phyloP scores from a whole-genome alignment of 495 filamentous ascomycete genomes.

The Neurospora sp. region DNA sequence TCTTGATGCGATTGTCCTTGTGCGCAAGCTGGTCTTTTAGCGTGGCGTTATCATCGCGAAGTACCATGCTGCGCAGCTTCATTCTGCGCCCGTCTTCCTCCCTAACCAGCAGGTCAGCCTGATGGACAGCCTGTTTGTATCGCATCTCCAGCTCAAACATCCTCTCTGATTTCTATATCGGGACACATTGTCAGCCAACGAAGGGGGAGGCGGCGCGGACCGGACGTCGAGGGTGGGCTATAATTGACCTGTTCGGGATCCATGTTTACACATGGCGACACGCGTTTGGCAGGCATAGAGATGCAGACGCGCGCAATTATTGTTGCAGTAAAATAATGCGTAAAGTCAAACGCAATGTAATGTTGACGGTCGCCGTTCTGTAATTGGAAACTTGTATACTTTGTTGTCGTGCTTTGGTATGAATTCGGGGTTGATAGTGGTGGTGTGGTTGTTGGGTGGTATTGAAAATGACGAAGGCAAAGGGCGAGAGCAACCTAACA shows the following conservation, averaged over 20 bases:
- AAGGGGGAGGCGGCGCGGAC: background rate
- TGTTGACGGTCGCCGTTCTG: background rate
- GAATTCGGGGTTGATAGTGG: background rate
- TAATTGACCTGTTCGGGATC: conserved; percentile 30
- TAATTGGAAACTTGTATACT: background rate
- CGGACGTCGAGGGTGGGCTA: background rate
- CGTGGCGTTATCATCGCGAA: conserved; percentile 54
- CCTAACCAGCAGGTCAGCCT: conserved; percentile 51
- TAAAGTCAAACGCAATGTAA: background rate
- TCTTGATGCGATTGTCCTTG: conserved; percentile 48
- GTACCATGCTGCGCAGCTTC: conserved; percentile 54
- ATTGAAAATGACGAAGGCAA: background rate
- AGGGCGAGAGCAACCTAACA: background rate
- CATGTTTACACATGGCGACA: conserved; percentile 30
- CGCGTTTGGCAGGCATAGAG: conserved; percentile 21
- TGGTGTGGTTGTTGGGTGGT: background rate
- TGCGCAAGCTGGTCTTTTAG: conserved; percentile 28
- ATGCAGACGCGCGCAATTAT: conserved; percentile 2
- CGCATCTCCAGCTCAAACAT: conserved; percentile 50
- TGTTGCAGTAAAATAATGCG: background rate
- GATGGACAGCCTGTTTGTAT: conserved; percentile 49
- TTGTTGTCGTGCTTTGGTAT: background rate
- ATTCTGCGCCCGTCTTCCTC: conserved; percentile 57
- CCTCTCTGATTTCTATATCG: conserved; percentile 21
- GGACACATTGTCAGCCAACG: conserved; percentile 5